A percentile compares a stretch with the other conserved stretches of the same genome.
Conservation (phyloP, 192 early-diverging fungal genomes). For the Podila epigama region DNA sequence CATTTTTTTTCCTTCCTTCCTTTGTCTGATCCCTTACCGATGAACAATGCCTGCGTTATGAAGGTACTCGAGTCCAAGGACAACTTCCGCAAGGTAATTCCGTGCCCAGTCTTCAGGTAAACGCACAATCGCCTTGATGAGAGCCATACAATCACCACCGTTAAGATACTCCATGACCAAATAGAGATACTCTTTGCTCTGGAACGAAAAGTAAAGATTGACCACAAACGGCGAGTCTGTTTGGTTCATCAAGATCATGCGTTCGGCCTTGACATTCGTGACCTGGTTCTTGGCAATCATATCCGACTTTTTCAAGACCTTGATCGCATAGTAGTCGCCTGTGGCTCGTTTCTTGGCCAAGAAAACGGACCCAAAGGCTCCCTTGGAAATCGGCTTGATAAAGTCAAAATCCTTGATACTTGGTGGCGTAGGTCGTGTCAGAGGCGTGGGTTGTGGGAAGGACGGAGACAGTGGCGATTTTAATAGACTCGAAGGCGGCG, state of each 20-base stretch:
- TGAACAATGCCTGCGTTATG: constrained; percentile 82
- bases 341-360: constrained; percentile 85
- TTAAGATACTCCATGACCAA: constrained; percentile 90
- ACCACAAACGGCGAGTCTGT: constrained; percentile 86
- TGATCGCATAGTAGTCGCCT: constrained; percentile 89
- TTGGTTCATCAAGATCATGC: constrained; percentile 87
- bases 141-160: constrained; percentile 88
- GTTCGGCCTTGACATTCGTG: constrained; percentile 87
- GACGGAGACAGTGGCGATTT: constrained; percentile 46
- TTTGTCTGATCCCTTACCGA: no score
- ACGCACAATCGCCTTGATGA: constrained; percentile 74
- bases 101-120: constrained; percentile 86
- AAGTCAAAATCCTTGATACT: constrained; percentile 91
- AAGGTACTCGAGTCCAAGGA: constrained; percentile 81
- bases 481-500: constrained; percentile 30
- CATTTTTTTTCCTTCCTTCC: no score
- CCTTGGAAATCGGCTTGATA: constrained; percentile 91
- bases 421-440: constrained; percentile 63
- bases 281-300: constrained; percentile 95
- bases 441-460: constrained; percentile 49
- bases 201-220: constrained; percentile 85
- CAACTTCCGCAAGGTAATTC: constrained; percentile 86
- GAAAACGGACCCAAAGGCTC: constrained; percentile 88
- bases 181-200: constrained; percentile 84
- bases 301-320: constrained; percentile 84